Percentiles rank a stretch among this genome's conserved stretches.
Conservation (phyloP, 1,139 yeast genomes). For the Nadsonia commutata region DNA sequence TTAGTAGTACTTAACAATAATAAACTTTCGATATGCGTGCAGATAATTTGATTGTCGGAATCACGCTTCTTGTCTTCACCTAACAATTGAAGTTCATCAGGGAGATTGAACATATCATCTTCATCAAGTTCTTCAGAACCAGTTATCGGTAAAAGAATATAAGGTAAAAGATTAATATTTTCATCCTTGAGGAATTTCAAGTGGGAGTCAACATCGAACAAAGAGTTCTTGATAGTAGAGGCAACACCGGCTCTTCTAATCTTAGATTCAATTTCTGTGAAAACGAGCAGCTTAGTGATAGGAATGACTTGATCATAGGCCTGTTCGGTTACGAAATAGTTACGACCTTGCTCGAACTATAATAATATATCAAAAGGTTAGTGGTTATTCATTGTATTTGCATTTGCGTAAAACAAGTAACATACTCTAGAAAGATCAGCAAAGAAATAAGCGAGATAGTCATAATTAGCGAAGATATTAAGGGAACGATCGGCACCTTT, state of each 20-base stretch:
- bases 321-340: slow-evolving; percentile 59
- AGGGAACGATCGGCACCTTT: slow-evolving; percentile 63
- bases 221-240: slow-evolving; percentile 76
- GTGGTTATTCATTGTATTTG: slow-evolving; percentile 47
- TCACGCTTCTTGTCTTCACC: slow-evolving; percentile 71
- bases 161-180: slow-evolving; percentile 62
- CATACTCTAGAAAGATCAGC: slow-evolving; percentile 64
- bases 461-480: slow-evolving; percentile 61
- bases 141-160: slow-evolving; percentile 68
- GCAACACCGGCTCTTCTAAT: slow-evolving; percentile 88
- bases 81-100: slow-evolving; percentile 74
- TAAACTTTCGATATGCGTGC: slow-evolving; percentile 58
- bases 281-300: slow-evolving; percentile 61
- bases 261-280: slow-evolving; percentile 67
- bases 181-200: slow-evolving; percentile 42
- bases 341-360: slow-evolving; percentile 45
- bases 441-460: slow-evolving; percentile 76
- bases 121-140: slow-evolving; percentile 67
- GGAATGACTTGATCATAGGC: slow-evolving; percentile 67
- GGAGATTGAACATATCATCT: slow-evolving; percentile 77
- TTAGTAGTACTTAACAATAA: slow-evolving; percentile 64
- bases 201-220: slow-evolving; percentile 69
- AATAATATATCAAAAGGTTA: slow-evolving; percentile 28
- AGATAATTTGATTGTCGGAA: slow-evolving; percentile 46
- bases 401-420: slow-evolving; percentile 33